Evolutionary conservation across 805 yeast species (phyloP), one percentile per base, ranked within the genome.

Genomic region (Candida golubevii): DNA sequence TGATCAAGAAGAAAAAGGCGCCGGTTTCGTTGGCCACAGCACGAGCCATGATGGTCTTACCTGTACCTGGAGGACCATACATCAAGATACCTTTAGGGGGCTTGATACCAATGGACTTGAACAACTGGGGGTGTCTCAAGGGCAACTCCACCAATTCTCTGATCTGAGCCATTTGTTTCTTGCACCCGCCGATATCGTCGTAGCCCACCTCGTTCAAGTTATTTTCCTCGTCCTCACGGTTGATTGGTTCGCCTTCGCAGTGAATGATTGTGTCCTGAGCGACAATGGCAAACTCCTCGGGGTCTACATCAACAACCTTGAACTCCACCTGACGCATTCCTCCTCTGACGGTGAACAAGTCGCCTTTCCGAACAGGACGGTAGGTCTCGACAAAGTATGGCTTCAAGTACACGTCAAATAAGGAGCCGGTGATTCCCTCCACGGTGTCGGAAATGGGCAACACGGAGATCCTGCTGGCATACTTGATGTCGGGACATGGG

Each of bases 1-100:
- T 93, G 68, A 93, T 93, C 59, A 93, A 79, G 67, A 93, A 93
- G 80, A 93, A 93, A 67, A 93, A 93, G 1, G 99, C 99, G 62
- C 99, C 99, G 23, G 99, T 93, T 71, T 93, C 99, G 60, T 93
- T 93, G 38, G 99, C 99, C 42, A 93, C 99, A n/a, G 99, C 99
- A 66, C 99, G 83, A 1, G 99, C 99, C 96, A 93, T 89, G 56
- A 93, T 77, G 29, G 99, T 93, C 72, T 93, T 93, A 86, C 99
- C 99, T 12, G 99, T 93, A 80, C 99, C 99, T 30, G 99, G 99
- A 39, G 99, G 99, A 62, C 99, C 99, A 66, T 86, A 93, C 96
- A 88, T 87, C 62, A 93, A 79, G 49, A 93, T 89, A 75, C 99
- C 99, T 68, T 88, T 87, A 54, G 99, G 99, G 35, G 99, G 99